Evolutionary conservation across 768 basidiomycete species (phyloP).

Genomic region (Rhodocollybia butyracea): DNA sequence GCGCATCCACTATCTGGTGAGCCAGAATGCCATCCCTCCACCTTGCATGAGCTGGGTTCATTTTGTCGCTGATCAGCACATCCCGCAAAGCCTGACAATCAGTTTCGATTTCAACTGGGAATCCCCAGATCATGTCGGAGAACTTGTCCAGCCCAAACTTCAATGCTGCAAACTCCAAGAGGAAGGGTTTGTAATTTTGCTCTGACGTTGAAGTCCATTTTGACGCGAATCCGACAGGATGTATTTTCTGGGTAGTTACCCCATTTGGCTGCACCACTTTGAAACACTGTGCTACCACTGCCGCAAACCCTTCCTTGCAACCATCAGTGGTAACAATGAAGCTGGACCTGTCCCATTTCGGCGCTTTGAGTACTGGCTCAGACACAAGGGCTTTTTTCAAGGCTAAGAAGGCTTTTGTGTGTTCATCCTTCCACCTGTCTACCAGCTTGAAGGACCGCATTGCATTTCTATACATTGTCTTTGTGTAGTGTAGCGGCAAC

Average conservation of each 20-base stretch:
- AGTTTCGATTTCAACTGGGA: conserved; percentile 24
- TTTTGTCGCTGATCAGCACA: conserved; percentile 19
- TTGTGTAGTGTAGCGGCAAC: neutral
- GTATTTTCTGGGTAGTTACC: too few relatives aligned
- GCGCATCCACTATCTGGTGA: conserved; percentile 16
- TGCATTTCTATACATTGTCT: neutral
- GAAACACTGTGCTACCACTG: conserved; percentile 23
- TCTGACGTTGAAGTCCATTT: too few relatives aligned
- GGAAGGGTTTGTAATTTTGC: too few relatives aligned
- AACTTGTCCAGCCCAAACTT: conserved; percentile 28
- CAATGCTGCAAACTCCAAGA: too few relatives aligned
- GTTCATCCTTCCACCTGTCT: conserved; percentile 18
- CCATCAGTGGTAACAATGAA: conserved; percentile 33
- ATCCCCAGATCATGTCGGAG: conserved; percentile 20
- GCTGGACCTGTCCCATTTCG: conserved; percentile 27
- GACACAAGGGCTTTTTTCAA: conserved; percentile 28
- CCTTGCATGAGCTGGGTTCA: conserved; percentile 24
- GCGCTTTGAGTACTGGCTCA: conserved; percentile 28
- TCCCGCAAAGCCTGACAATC: conserved; percentile 29
- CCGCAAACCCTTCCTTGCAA: too few relatives aligned
- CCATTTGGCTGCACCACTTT: conserved; percentile 16
- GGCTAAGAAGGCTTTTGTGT: neutral
- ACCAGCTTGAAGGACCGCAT: neutral
- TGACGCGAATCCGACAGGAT: too few relatives aligned
- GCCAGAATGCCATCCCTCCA: conserved; percentile 27